Conservation (phyloP, 2,329 filamentous ascomycete genomes). For the Colletotrichum falcatum region DNA sequence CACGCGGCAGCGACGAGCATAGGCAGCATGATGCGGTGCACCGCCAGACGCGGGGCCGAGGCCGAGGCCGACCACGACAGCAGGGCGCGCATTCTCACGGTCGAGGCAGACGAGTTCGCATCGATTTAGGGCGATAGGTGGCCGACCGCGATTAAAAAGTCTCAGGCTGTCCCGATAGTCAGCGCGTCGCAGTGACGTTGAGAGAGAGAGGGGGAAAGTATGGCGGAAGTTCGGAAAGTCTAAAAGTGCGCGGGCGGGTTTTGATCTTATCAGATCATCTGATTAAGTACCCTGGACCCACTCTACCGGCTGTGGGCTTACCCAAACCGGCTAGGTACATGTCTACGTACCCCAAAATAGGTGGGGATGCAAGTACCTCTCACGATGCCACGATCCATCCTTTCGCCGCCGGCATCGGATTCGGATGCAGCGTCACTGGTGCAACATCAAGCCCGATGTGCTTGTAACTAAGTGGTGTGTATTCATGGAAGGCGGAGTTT, state of each 20-base stretch:
- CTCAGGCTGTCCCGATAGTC: background rate
- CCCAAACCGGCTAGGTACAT: background rate
- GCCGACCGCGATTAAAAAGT: background rate
- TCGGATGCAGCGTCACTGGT: too few species aligned
- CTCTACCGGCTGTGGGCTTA: background rate
- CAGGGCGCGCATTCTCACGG: constrained; percentile 33
- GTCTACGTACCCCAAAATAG: background rate
- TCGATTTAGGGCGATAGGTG: background rate
- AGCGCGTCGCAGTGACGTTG: background rate
- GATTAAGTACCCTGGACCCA: constrained; percentile 20
- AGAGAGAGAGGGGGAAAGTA: background rate
- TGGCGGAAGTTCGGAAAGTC: constrained; percentile 9
- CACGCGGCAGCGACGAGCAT: constrained; percentile 13
- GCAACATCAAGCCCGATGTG: too few species aligned
- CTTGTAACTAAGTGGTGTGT: too few species aligned
- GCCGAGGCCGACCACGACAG: constrained; percentile 2
- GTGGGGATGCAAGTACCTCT: constrained; percentile 5
- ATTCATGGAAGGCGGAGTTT: too few species aligned
- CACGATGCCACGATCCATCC: background rate
- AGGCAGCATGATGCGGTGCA: constrained; percentile 5
- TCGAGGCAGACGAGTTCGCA: constrained; percentile 15
- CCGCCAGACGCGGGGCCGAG: constrained; percentile 6
- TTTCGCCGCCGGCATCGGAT: constrained; percentile 15
- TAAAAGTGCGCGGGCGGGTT: constrained; percentile 17
- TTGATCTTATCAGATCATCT: constrained; percentile 43